A percentile compares a stretch with the other conserved stretches of the same genome.
Evolutionary conservation across 192 early-diverging fungal species (phyloP).

Genomic region (Umbelopsis ramanniana): DNA sequence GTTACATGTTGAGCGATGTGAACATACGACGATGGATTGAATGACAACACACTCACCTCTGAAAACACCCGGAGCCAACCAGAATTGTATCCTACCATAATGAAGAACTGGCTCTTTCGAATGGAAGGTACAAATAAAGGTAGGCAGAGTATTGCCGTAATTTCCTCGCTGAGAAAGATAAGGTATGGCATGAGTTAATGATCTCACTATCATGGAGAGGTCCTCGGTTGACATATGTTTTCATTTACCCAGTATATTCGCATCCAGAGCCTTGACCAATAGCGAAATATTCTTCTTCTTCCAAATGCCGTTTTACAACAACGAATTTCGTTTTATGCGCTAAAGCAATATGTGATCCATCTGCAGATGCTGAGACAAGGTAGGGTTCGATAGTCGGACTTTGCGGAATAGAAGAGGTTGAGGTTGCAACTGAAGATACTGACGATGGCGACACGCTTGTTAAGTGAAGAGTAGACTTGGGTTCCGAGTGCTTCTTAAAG

Average conservation of each 20-base stretch:
- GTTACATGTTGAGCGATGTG: background rate
- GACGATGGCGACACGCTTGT: background rate
- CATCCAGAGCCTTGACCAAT: constrained; percentile 55
- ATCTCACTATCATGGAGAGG: background rate
- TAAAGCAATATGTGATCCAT: constrained; percentile 29
- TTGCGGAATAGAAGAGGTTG: background rate
- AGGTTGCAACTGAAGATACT: constrained; percentile 3
- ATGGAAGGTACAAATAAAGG: constrained; percentile 55
- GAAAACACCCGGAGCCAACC: constrained; percentile 59
- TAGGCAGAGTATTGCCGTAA: constrained; percentile 54
- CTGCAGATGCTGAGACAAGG: constrained; percentile 36
- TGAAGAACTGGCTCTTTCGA: constrained; percentile 52
- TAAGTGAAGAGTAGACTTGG: background rate
- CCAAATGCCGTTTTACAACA: constrained; percentile 26
- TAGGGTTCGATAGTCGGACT: constrained; percentile 36
- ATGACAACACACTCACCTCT: constrained; percentile 32
- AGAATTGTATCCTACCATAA: constrained; percentile 59
- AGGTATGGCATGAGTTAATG: background rate
- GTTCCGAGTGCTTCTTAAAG: background rate
- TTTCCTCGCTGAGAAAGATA: constrained; percentile 42
- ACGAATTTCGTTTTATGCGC: constrained; percentile 44
- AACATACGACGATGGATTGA: background rate
- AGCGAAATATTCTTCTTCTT: constrained; percentile 36
- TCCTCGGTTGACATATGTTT: background rate
- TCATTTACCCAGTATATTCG: constrained; percentile 41